A percentile compares a stretch with the other conserved stretches of the same genome.
Conservation (phyloP, 2,329 filamentous ascomycete species). For the Botrytis aclada region DNA sequence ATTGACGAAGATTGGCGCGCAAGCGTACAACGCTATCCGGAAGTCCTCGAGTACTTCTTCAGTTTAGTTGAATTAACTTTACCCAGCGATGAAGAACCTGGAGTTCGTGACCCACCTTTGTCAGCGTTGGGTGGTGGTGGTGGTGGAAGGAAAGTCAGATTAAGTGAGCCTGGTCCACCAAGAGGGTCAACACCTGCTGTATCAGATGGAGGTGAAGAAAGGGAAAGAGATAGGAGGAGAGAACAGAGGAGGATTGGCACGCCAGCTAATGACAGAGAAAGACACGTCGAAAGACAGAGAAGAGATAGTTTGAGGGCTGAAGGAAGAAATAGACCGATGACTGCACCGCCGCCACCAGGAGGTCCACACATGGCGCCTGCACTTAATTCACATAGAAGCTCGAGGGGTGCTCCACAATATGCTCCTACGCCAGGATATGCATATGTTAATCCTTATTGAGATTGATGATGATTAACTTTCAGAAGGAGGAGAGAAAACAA, state of each 20-base stretch:
- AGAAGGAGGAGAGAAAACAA: neutral
- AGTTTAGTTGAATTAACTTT: slow-evolving; percentile 63
- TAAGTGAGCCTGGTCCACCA: slow-evolving; percentile 27
- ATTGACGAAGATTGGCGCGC: slow-evolving; percentile 78
- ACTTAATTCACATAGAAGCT: slow-evolving; percentile 2
- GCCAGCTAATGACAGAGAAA: slow-evolving; percentile 13
- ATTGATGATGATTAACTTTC: neutral
- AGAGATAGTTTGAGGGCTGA: slow-evolving; percentile 22
- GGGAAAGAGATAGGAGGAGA: slow-evolving; percentile 20
- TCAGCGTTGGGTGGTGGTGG: slow-evolving; percentile 40
- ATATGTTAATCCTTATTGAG: slow-evolving; percentile 23
- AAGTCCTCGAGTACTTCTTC: slow-evolving; percentile 81
- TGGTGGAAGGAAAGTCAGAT: slow-evolving; percentile 33
- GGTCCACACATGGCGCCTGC: slow-evolving; percentile 17
- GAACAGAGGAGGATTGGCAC: slow-evolving; percentile 22
- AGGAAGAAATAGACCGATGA: slow-evolving; percentile 18
- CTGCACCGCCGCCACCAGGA: slow-evolving; percentile 21
- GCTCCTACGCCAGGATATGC: slow-evolving; percentile 23
- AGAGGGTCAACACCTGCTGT: slow-evolving; percentile 25
- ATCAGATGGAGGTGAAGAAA: slow-evolving; percentile 21
- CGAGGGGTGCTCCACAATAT: slow-evolving; percentile 10
- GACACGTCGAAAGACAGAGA: slow-evolving; percentile 16
- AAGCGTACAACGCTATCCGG: slow-evolving; percentile 72
- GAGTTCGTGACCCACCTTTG: slow-evolving; percentile 59
- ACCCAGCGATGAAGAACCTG: slow-evolving; percentile 59